Evolutionary conservation across 129 eudicot genomes (phyloP).

Genomic region (Mikania micrantha): DNA sequence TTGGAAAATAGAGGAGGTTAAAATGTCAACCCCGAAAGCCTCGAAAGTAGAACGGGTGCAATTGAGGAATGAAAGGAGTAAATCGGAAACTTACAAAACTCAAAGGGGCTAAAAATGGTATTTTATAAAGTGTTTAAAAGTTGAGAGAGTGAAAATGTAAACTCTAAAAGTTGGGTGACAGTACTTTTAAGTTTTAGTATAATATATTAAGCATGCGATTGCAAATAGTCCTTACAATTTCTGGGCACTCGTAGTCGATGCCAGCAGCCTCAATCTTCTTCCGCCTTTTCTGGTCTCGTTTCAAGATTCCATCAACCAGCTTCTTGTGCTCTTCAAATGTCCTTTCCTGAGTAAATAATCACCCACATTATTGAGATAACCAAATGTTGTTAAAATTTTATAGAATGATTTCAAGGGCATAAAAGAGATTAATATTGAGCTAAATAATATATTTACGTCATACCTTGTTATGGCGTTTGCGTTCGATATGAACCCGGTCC

Average conservation of each 20-base stretch:
- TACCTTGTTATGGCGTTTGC: conserved; percentile 74
- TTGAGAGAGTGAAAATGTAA: no score
- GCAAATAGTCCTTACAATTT: conserved; percentile 47
- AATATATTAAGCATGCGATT: background rate
- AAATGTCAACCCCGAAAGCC: no score
- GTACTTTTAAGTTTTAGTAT: no score
- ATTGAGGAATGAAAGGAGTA: no score
- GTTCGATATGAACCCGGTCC: conserved; percentile 68
- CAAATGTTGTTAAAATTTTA: background rate
- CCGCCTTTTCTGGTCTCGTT: conserved; percentile 58
- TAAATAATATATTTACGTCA: background rate
- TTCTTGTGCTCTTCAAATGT: conserved; percentile 71
- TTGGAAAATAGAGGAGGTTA: no score
- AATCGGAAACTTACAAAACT: no score
- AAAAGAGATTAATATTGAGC: background rate
- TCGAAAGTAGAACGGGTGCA: no score
- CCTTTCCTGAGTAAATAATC: conserved; percentile 53
- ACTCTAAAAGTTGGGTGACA: no score
- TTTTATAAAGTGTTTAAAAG: no score
- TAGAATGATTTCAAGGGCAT: background rate
- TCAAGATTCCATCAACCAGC: conserved; percentile 57
- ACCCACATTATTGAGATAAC: background rate
- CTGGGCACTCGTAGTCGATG: conserved; percentile 72
- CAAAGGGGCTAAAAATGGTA: no score
- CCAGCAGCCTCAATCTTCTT: conserved; percentile 86